Evolutionary conservation across 768 basidiomycete genomes (phyloP), one percentile per base, ranked within the genome.

Genomic region (Lactarius hengduanensis): DNA sequence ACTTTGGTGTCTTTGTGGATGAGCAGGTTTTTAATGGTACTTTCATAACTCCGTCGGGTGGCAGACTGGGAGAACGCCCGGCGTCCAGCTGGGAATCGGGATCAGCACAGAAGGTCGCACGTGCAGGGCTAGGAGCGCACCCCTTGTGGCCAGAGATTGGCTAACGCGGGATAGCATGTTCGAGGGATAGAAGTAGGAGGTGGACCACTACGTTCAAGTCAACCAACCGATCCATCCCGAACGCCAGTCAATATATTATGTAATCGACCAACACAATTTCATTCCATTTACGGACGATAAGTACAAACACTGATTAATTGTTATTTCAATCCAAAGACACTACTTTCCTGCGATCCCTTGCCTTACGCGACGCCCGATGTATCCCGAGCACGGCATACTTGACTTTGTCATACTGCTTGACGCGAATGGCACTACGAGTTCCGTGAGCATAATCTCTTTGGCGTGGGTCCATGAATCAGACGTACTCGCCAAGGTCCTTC

Each of bases 1-100:
- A 99, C 96, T 78, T 87, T 95, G 71, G 97, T 97, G 77, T 98
- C 93, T 75, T 93, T 92, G 78, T 92, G 86, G 73, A 99, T 90
- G 72, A 89, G 86, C 70, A 99, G 86, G 81, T 98, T 99, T 75
- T 84, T 82, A 75, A 95, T 89, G 58, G 94, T 95, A 75, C 91
- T 90, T 62, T 89, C 93, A 77, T 98, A 98, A 73, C 85, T 86
- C 70, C 79, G 82, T 72, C 92, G 84, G 71, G 86, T 75, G 54
- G 84, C 84, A 71, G 94, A 91, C 72, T 86, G 84, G 57, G 92
- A 88, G 82, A 96, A 93, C 70, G 88, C 80, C 81, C 95, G 83
- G 81, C 85, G 85, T 81, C 87, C 87, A 73, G 79, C 86, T 88
- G 69, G 26, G 41, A 53, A 32, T 47, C 50, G 57, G n/a, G 6